Conservation (phyloP, 2,329 filamentous ascomycete genomes). For the Arthrobotrys entomopaga region DNA sequence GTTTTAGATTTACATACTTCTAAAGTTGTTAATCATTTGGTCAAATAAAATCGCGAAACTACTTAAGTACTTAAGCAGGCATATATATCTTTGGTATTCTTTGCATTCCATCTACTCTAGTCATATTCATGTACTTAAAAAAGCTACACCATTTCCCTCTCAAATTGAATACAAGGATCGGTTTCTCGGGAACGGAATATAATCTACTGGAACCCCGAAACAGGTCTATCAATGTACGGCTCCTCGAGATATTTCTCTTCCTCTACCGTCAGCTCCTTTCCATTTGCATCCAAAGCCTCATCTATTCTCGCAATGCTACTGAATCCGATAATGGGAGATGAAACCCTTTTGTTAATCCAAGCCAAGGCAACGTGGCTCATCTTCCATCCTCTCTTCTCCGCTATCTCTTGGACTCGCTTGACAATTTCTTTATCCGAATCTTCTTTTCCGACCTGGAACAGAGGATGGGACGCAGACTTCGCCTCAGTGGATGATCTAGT, state of each 20-base stretch:
- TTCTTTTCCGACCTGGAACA: slow-evolving; percentile 61
- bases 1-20: too few relatives aligned
- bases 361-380: slow-evolving; percentile 74
- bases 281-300: slow-evolving; percentile 67
- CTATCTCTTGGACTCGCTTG: slow-evolving; percentile 69
- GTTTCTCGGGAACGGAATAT: too few relatives aligned
- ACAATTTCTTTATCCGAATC: slow-evolving; percentile 68
- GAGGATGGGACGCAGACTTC: slow-evolving; percentile 61
- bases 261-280: slow-evolving; percentile 68
- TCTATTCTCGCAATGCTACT: slow-evolving; percentile 70
- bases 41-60: too few relatives aligned
- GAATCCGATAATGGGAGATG: slow-evolving; percentile 72
- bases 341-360: slow-evolving; percentile 69
- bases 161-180: too few relatives aligned
- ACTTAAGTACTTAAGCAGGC: too few relatives aligned
- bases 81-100: too few relatives aligned
- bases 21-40: too few relatives aligned
- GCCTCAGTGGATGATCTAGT: slow-evolving; percentile 56
- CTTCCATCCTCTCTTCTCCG: slow-evolving; percentile 68
- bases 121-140: too few relatives aligned
- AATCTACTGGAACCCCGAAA: slow-evolving; percentile 60
- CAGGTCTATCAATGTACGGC: slow-evolving; percentile 68
- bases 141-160: too few relatives aligned
- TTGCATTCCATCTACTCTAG: too few relatives aligned
- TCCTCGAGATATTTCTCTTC: slow-evolving; percentile 73